These are phyloP conservation scores for Crithidia sp. DNA, from an alignment of 208 protist species.

Conservation along the genomic window DNA sequence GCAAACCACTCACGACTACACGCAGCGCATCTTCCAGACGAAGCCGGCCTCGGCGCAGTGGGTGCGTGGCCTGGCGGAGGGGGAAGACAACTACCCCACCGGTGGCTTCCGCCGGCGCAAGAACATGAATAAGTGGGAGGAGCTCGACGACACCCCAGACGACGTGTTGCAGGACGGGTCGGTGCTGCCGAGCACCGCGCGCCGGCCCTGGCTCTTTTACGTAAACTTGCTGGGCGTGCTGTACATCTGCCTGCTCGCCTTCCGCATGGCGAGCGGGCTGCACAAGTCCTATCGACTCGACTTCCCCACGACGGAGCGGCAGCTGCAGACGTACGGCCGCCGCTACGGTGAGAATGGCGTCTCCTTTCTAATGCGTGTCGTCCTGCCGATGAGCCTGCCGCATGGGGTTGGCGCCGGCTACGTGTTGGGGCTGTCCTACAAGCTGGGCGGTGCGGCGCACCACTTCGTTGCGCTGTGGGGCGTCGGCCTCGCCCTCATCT, in stretches of 20 bases:
- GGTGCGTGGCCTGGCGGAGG: slow-evolving; percentile 76
- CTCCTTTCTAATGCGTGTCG: slow-evolving; percentile 42
- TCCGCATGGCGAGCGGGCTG: slow-evolving; percentile 19
- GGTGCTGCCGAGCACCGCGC: background rate
- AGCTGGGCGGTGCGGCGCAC: slow-evolving; percentile 50
- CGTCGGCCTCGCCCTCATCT: slow-evolving; percentile 72
- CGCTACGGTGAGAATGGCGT: slow-evolving; percentile 43
- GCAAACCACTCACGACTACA: slow-evolving; percentile 68
- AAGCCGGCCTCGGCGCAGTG: slow-evolving; percentile 62
- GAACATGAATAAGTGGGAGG: slow-evolving; percentile 27
- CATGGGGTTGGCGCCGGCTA: slow-evolving; percentile 34
- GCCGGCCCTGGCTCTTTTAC: slow-evolving; percentile 46
- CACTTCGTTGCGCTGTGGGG: slow-evolving; percentile 77
- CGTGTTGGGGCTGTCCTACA: slow-evolving; percentile 48
- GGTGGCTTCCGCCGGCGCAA: slow-evolving; percentile 14
- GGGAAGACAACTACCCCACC: slow-evolving; percentile 28
- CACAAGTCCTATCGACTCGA: slow-evolving; percentile 41
- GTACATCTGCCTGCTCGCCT: slow-evolving; percentile 22
- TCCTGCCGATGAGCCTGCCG: slow-evolving; percentile 37
- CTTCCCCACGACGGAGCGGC: slow-evolving; percentile 54
- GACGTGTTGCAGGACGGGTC: background rate
- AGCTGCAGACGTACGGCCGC: slow-evolving; percentile 38
- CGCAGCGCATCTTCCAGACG: slow-evolving; percentile 29
- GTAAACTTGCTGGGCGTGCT: slow-evolving; percentile 18
- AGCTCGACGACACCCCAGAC: slow-evolving; percentile 24